phyloP scores from a whole-genome alignment of 2,329 filamentous ascomycete genomes.

The Plectosphaerella sp. region DNA sequence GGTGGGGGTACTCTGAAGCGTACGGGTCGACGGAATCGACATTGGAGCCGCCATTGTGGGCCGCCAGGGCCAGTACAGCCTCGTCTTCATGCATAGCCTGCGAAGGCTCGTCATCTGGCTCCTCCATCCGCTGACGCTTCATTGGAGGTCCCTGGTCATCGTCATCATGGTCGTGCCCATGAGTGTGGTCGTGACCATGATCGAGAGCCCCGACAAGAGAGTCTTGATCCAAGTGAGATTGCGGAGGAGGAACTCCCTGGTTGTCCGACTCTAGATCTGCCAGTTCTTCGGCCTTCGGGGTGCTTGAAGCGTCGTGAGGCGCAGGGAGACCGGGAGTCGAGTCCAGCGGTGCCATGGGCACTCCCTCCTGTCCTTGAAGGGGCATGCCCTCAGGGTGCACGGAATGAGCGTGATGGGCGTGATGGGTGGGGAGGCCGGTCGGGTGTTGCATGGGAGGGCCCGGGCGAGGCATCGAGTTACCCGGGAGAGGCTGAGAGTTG shows the following conservation, averaged over 20 bases:
- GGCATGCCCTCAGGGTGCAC: too few relatives aligned
- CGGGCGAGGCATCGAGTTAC: too few relatives aligned
- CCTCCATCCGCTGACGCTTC: slow-evolving; percentile 23
- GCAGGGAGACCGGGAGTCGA: background rate
- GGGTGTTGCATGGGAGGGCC: background rate
- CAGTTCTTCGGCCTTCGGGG: too few relatives aligned
- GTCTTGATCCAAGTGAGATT: background rate
- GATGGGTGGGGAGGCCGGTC: background rate
- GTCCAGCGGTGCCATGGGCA: background rate
- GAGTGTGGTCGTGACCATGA: too few relatives aligned
- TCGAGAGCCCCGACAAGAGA: background rate
- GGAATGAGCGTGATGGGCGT: too few relatives aligned
- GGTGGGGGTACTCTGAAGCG: slow-evolving; percentile 33
- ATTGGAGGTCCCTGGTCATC: slow-evolving; percentile 13
- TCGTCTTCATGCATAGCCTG: slow-evolving; percentile 39
- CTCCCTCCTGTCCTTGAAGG: too few relatives aligned
- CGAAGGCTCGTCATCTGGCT: slow-evolving; percentile 27
- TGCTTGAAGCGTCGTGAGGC: too few relatives aligned
- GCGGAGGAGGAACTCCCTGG: too few relatives aligned
- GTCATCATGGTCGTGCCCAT: slow-evolving; percentile 15
- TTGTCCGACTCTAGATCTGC: too few relatives aligned
- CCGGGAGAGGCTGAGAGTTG: background rate
- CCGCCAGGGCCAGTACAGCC: slow-evolving; percentile 42
- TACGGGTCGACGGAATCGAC: slow-evolving; percentile 34
- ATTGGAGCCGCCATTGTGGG: slow-evolving; percentile 26